phyloP scores from a whole-genome alignment of 345 rosid species.

The Turritis glabra region DNA sequence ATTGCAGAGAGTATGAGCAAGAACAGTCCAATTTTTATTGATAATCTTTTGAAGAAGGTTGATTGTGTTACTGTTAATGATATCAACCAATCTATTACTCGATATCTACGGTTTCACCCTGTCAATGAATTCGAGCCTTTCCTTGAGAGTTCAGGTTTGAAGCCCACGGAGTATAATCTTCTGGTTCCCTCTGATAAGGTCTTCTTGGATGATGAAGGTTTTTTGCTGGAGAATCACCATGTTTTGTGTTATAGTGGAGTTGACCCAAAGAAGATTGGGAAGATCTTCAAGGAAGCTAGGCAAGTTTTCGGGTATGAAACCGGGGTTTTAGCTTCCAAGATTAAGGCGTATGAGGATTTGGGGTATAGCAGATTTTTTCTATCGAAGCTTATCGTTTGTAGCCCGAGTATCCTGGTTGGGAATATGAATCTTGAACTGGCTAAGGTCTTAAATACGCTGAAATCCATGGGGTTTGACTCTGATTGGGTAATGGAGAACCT shows the following conservation, averaged over 20 bases:
- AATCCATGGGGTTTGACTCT: conserved; percentile 48
- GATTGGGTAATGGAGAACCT: conserved; percentile 55
- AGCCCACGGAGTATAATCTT: conserved; percentile 48
- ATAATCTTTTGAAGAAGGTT: conserved; percentile 47
- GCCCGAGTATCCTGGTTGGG: conserved; percentile 61
- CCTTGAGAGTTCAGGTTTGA: conserved; percentile 77
- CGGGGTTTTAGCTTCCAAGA: conserved; percentile 61
- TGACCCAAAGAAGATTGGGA: conserved; percentile 58
- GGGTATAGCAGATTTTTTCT: conserved; percentile 53
- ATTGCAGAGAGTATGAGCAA: conserved; percentile 71
- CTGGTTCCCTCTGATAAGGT: conserved; percentile 54
- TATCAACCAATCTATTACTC: conserved; percentile 41
- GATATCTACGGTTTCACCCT: conserved; percentile 67
- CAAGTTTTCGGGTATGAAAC: conserved; percentile 54
- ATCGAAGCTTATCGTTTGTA: conserved; percentile 46
- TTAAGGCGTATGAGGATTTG: conserved; percentile 62
- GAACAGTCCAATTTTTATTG: conserved; percentile 65
- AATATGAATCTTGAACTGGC: conserved; percentile 47
- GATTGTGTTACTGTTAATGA: conserved; percentile 33
- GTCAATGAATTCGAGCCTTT: conserved; percentile 91
- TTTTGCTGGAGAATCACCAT: conserved; percentile 64
- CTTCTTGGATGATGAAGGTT: conserved; percentile 63
- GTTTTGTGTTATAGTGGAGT: conserved; percentile 64
- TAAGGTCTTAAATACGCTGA: conserved; percentile 52
- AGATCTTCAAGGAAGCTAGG: conserved; percentile 54